phyloP scores from a whole-genome alignment of 768 basidiomycete species.

The Dacryopinax primogenitus region DNA sequence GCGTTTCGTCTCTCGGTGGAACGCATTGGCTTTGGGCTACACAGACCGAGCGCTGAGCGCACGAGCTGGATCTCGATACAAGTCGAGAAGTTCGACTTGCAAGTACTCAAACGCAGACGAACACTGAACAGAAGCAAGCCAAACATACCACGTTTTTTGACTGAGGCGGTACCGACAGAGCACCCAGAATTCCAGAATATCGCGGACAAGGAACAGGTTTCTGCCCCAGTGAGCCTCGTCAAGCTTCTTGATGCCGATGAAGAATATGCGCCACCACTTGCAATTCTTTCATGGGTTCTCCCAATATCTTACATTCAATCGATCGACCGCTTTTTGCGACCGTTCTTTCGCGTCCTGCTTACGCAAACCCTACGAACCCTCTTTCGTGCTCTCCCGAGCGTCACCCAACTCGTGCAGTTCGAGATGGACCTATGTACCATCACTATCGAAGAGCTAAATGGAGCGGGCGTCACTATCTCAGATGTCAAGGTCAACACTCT shows the following conservation, averaged over 20 bases:
- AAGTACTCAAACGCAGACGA: conserved; percentile 27
- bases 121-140: conserved; percentile 27
- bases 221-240: background rate
- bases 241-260: background rate
- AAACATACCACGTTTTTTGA: background rate
- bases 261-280: conserved; percentile 13
- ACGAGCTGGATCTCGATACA: conserved; percentile 48
- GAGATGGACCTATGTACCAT: conserved; percentile 47
- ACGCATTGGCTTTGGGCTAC: conserved; percentile 49
- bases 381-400: conserved; percentile 53
- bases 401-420: conserved; percentile 54
- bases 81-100: conserved; percentile 48
- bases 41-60: conserved; percentile 37
- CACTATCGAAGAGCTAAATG: conserved; percentile 40
- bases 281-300: background rate
- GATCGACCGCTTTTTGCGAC: conserved; percentile 47
- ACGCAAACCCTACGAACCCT: conserved; percentile 41
- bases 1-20: conserved; percentile 47
- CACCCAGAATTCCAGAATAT: conserved; percentile 13
- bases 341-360: conserved; percentile 43
- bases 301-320: conserved; percentile 10
- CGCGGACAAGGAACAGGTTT: conserved; percentile 9
- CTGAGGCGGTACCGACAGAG: background rate
- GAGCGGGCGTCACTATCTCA: conserved; percentile 39
- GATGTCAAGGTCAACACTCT: conserved; percentile 42